Evolutionary conservation across 768 basidiomycete species (phyloP).

Genomic region (Nevesoporus exiguus): DNA sequence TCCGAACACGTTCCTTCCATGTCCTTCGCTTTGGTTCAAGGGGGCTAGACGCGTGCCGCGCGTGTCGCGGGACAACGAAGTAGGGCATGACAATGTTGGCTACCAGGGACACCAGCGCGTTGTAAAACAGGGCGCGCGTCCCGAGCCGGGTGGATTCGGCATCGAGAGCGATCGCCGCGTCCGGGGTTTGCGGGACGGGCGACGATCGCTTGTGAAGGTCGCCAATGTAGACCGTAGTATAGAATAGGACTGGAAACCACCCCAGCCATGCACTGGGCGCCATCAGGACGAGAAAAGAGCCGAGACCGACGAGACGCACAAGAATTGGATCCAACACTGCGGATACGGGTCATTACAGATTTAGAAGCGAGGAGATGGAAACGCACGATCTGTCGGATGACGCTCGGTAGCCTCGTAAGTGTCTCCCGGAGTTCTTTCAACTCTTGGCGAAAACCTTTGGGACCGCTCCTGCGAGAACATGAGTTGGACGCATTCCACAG

Average conservation of each 20-base stretch:
- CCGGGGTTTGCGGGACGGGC: constrained; percentile 28
- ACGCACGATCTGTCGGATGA: constrained; percentile 80
- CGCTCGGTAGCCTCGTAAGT: constrained; percentile 61
- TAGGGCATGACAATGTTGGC: constrained; percentile 71
- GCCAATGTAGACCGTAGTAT: constrained; percentile 82
- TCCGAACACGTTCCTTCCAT: constrained; percentile 44
- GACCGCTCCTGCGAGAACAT: constrained; percentile 11
- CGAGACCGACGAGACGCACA: constrained; percentile 44
- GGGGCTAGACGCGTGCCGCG: constrained; percentile 16
- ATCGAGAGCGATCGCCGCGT: constrained; percentile 41
- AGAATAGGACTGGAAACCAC: constrained; percentile 93
- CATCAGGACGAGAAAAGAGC: constrained; percentile 1
- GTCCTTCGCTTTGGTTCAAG: constrained; percentile 16
- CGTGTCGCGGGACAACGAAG: constrained; percentile 39
- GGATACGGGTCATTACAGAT: constrained; percentile 5
- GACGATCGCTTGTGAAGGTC: constrained; percentile 70
- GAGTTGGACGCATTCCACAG: neutral
- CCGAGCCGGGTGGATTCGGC: constrained; percentile 79
- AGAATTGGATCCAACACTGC: constrained; percentile 78
- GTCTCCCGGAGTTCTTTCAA: constrained; percentile 70
- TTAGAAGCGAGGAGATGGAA: constrained; percentile 1
- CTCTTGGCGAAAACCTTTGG: constrained; percentile 39
- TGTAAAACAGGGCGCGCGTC: constrained; percentile 77
- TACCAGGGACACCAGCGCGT: constrained; percentile 63
- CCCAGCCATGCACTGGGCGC: constrained; percentile 70